Evolutionary conservation across 2,329 filamentous ascomycete species (phyloP).

Genomic region (Cercospora zeina): DNA sequence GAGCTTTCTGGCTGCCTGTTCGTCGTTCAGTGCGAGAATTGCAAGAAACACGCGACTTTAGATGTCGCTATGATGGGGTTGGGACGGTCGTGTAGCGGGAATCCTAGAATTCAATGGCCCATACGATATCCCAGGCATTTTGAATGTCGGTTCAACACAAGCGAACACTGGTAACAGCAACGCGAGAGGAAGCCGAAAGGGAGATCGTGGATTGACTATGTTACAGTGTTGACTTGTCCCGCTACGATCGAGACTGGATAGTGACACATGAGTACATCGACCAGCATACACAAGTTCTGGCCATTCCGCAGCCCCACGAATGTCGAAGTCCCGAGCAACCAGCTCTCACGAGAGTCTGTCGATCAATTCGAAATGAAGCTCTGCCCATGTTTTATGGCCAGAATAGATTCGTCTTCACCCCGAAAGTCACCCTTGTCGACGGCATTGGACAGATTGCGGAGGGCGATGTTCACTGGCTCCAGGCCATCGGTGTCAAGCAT

Average conservation of each 20-base stretch:
- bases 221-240: conserved; percentile 15
- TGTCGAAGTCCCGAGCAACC: conserved; percentile 20
- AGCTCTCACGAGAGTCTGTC: conserved; percentile 19
- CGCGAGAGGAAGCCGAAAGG: background rate
- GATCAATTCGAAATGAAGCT: conserved; percentile 20
- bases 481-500: conserved; percentile 5
- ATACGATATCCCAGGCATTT: conserved; percentile 19
- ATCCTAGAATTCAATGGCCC: conserved; percentile 12
- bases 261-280: conserved; percentile 18
- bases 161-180: background rate
- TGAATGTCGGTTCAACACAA: conserved; percentile 7
- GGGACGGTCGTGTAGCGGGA: conserved; percentile 12
- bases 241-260: conserved; percentile 13
- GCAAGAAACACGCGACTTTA: conserved; percentile 5
- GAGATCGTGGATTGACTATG: background rate
- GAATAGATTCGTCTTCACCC: conserved; percentile 22
- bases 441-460: conserved; percentile 9
- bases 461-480: conserved; percentile 10
- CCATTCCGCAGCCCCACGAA: conserved; percentile 1
- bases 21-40: conserved; percentile 17
- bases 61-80: conserved; percentile 7
- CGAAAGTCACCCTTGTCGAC: background rate
- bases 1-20: conserved; percentile 21
- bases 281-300: conserved; percentile 1
- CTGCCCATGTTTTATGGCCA: conserved; percentile 23